These are phyloP conservation scores for Tetracladium setigerum DNA, from an alignment of 495 filamentous ascomycete species.

Conservation along the genomic window DNA sequence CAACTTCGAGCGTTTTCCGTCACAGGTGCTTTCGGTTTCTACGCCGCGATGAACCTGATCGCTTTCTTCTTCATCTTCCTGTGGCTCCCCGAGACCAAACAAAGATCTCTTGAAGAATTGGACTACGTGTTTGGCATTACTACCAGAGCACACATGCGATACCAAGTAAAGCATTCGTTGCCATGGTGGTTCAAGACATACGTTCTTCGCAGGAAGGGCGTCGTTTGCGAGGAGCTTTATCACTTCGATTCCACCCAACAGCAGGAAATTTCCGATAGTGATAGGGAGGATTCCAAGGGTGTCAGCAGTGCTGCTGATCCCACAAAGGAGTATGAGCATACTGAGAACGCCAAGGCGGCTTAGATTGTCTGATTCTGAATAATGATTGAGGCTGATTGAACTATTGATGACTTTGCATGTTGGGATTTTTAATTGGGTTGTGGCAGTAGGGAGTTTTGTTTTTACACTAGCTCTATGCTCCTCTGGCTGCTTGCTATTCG, in stretches of 20 bases:
- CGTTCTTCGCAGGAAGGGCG: conserved; percentile 35
- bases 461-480: too few species aligned
- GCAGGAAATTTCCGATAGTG: conserved; percentile 15
- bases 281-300: conserved; percentile 10
- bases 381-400: too few species aligned
- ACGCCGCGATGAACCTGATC: conserved; percentile 59
- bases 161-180: conserved; percentile 36
- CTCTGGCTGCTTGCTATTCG: too few species aligned
- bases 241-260: conserved; percentile 23
- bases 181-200: conserved; percentile 48
- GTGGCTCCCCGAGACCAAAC: conserved; percentile 73
- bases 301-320: conserved; percentile 5
- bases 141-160: conserved; percentile 38
- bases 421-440: too few species aligned
- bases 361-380: too few species aligned
- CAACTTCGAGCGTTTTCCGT: conserved; percentile 49
- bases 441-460: too few species aligned
- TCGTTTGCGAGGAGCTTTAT: conserved; percentile 35
- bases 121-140: conserved; percentile 51
- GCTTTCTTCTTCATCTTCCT: conserved; percentile 67
- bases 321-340: too few species aligned
- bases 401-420: too few species aligned
- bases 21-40: conserved; percentile 45
- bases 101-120: conserved; percentile 62
- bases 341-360: too few species aligned